A percentile compares a stretch with the other conserved stretches of the same genome.
Evolutionary conservation across 78 protist genomes (phyloP).

Genomic region (Protostelium mycophagum): DNA sequence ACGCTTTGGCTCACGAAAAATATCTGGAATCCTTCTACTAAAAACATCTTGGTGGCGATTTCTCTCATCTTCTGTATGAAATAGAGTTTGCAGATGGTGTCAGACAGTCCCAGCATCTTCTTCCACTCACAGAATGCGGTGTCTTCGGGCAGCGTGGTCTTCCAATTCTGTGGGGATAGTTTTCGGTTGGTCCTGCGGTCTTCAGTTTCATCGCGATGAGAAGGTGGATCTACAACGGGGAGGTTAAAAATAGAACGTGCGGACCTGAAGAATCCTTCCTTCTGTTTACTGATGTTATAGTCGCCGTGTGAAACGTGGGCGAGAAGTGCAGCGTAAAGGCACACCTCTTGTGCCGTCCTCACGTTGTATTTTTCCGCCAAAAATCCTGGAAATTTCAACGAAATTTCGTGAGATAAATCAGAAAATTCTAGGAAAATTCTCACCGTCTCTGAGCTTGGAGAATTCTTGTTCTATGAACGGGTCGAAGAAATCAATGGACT

Average conservation of each 20-base stretch:
- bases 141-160: not conserved
- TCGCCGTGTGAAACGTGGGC: not conserved
- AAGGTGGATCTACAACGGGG: not conserved
- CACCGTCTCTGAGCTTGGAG: not conserved
- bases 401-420: too few species aligned
- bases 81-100: not conserved
- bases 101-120: not conserved
- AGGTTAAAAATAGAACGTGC: not conserved
- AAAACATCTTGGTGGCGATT: not conserved
- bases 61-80: not conserved
- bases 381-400: too few species aligned
- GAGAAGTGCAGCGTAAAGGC: not conserved
- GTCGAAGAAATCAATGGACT: not conserved
- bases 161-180: not conserved
- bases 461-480: not conserved
- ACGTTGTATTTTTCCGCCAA: not conserved
- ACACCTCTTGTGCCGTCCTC: not conserved
- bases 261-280: not conserved
- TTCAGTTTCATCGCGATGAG: not conserved
- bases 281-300: not conserved
- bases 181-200: not conserved
- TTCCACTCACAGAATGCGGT: not conserved
- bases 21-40: not conserved
- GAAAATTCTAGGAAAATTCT: too few species aligned
- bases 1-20: not conserved